phyloP scores from a whole-genome alignment of 768 basidiomycete genomes.

The Cantharellus anzutake region DNA sequence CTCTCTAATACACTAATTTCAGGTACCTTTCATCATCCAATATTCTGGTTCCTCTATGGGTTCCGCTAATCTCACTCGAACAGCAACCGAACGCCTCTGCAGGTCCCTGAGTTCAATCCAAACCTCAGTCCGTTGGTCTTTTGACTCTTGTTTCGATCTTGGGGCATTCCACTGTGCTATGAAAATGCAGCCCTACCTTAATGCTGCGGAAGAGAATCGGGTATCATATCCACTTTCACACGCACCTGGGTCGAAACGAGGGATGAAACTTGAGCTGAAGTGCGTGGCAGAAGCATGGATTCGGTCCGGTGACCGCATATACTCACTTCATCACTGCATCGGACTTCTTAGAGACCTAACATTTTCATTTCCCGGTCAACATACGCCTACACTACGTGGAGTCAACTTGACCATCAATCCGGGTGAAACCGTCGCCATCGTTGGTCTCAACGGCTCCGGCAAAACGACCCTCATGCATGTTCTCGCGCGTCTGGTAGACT shows the following conservation, averaged over 20 bases:
- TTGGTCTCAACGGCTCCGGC: constrained; percentile 24
- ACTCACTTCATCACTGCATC: not conserved
- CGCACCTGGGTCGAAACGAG: constrained; percentile 18
- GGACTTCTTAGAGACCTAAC: constrained; percentile 30
- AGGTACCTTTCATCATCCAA: constrained; percentile 39
- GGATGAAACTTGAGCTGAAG: constrained; percentile 56
- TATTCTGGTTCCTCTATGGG: constrained; percentile 59
- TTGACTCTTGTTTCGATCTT: constrained; percentile 73
- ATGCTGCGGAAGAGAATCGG: constrained; percentile 35
- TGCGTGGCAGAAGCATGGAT: constrained; percentile 16
- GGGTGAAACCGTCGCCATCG: constrained; percentile 70
- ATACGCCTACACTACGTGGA: constrained; percentile 41
- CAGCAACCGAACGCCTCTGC: constrained; percentile 52
- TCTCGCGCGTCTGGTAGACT: constrained; percentile 59
- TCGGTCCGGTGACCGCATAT: not conserved
- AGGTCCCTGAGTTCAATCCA: constrained; percentile 43
- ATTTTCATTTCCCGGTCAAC: constrained; percentile 65
- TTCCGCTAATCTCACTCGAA: constrained; percentile 64
- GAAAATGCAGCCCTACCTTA: constrained; percentile 45
- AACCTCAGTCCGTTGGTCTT: constrained; percentile 51
- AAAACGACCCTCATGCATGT: constrained; percentile 79
- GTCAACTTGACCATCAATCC: constrained; percentile 50
- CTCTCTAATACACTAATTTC: constrained; percentile 14
- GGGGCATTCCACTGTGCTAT: constrained; percentile 69
- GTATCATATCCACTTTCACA: constrained; percentile 28